Conservation (phyloP, 768 basidiomycete species). For the Sistotremastrum suecicum region DNA sequence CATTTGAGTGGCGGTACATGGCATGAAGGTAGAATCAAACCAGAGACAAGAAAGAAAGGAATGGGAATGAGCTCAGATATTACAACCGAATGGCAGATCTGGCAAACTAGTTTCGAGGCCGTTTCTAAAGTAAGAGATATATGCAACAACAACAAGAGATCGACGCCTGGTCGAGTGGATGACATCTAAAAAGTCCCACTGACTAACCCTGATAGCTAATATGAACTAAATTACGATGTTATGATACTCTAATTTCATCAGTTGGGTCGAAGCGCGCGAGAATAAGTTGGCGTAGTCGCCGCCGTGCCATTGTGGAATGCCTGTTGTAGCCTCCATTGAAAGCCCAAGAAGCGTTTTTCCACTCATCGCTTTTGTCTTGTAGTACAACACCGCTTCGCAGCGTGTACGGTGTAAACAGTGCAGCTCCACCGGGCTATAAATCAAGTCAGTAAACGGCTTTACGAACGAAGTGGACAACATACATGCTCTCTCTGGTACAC, state of each 20-base stretch:
- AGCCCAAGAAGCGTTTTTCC: slow-evolving; percentile 43
- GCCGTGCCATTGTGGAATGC: slow-evolving; percentile 45
- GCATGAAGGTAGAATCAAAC: slow-evolving; percentile 35
- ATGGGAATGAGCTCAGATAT: slow-evolving; percentile 49
- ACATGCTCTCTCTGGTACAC: slow-evolving; percentile 55
- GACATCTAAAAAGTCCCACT: too few relatives aligned
- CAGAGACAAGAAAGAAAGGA: slow-evolving; percentile 28
- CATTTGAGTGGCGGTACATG: slow-evolving; percentile 65
- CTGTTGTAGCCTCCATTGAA: slow-evolving; percentile 64
- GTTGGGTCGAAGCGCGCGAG: too few relatives aligned
- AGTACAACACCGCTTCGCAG: slow-evolving; percentile 6
- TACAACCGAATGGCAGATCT: slow-evolving; percentile 49
- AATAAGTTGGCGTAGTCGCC: slow-evolving; percentile 29
- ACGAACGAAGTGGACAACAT: slow-evolving; percentile 15
- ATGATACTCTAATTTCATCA: too few relatives aligned
- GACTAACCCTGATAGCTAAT: too few relatives aligned
- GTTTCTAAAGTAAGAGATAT: slow-evolving; percentile 20
- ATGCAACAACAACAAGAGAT: too few relatives aligned
- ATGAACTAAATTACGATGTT: neutral
- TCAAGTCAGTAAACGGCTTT: neutral
- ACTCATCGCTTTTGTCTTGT: slow-evolving; percentile 3
- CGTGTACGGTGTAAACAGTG: slow-evolving; percentile 38
- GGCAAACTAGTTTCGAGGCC: slow-evolving; percentile 42
- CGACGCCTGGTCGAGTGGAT: too few relatives aligned
- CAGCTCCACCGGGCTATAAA: slow-evolving; percentile 47